Base-by-base conservation (phyloP, 371 early-diverging fungal genomes). In the Mucor racemosus region DNA sequence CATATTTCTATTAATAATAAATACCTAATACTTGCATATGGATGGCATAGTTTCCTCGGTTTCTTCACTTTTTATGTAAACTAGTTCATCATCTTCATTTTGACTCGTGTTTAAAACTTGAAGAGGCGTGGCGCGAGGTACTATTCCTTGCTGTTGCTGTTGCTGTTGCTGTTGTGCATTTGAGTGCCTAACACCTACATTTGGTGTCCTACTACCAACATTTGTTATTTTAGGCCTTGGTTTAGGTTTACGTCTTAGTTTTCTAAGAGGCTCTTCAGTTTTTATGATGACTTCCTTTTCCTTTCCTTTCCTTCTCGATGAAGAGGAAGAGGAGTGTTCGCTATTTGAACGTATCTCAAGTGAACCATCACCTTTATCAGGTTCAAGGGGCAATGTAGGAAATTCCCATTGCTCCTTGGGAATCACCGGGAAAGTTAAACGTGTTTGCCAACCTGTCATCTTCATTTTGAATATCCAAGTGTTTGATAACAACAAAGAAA, bases 371-470 rank as follows among this genome's bases (percentile, higher is more conserved):
- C 2, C 1, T 50, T 4, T 1, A n/a, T 6, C 19, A 13, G 53
- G 26, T 31, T 53, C 53, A 53, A 26, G 53, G 19, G 53, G 53
- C 53, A 53, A 21, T 0, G 31, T 53, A 53, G 53, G 53, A 31
- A 53, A 53, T 14, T 53, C 53, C 53, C 53, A 53, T 31, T 53
- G 53, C 21, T 53, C 53, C 31, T 31, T 53, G 4, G 53, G 53
- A 53, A 53, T 13, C 31, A 53, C 53, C 31, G 53, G 53, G 53
- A 53, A 53, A 31, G 53, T 14, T 5, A 53, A 7, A 13, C 53
- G 53, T 53, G 53, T 53, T 31, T 53, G 53, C 53, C 53, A 53
- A 26, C 53, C 53, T 53, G 53, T 53, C 53, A 53, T 53, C 31
- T 53, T 53, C 53, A 53, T 53, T 31, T 53, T 31, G 53, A 26